Base-by-base conservation (phyloP, 2,329 filamentous ascomycete genomes). In the Gaeumannomyces sp. region DNA sequence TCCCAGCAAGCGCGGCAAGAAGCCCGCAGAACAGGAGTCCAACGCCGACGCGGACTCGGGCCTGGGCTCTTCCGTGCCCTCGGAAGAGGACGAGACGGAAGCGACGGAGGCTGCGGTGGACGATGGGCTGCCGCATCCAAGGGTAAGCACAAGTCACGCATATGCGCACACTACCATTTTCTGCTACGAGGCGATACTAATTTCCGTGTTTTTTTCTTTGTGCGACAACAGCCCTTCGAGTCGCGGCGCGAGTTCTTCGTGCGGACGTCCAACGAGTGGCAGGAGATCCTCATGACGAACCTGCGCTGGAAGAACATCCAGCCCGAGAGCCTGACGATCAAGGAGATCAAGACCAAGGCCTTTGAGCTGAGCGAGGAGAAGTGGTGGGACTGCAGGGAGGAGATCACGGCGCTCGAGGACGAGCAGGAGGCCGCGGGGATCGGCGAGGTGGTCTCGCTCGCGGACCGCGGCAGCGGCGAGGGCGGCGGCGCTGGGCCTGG, bases 321-420 rank as follows among this genome's bases (percentile, higher is more conserved):
- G 68, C 84, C 85, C 3, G 89, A 91, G 75, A 83, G 86, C 57
- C 83, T 92, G 68, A 82, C 86, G 0, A 81, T 96, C 72, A 99
- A 99, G 81, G 95, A 98, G 79, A 88, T 98, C 72, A 93, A 96
- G 76, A 90, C 93, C 72, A 88, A 87, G 74, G 95, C 93, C 1
- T 99, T 97, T 75, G 89, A 92, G 73, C 83, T 92, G 68, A 93
- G 93, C 57, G 95, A 99, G 77, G 91, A 93, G 78, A 97, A 96
- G 76, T 99, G 95, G 95, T 99, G 95, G 95, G 95, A 97, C 81
- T 93, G 90, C 74, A 85, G 95, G 71, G 95, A 99, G 79, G 94
- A 98, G 78, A 91, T 99, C 69, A 90, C 89, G 64, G 90, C 87
- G 8, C 77, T 98, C 72, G 95, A 99, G 77, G 94, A 97, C 77